Evolutionary conservation across 148 eudicot species (phyloP), one percentile per base, ranked within the genome.

Genomic region (Chenopodium quinoa): DNA sequence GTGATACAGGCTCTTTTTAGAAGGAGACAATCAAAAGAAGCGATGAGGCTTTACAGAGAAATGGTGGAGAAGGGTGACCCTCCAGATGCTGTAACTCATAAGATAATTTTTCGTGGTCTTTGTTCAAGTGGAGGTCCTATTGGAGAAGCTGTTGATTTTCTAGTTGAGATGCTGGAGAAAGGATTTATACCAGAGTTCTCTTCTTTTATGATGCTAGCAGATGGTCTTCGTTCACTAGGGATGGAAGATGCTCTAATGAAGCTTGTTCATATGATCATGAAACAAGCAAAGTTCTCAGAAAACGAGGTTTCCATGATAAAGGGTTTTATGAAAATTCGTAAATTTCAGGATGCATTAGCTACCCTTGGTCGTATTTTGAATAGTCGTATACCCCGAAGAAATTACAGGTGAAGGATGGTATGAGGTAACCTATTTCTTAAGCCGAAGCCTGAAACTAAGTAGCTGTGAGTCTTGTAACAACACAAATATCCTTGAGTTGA

Each of bases 101-200:
- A 87, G 87, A 86, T 89, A 67, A 92, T 89, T 46, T 92, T 94
- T n/a, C 90, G 90, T 20, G 99, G 99, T 81, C 94, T 96, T 73
- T 96, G 98, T 80, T 91, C 89, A 69, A 84, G 98, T 44, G 99
- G 99, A 75, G 97, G 99, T 27, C 95, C 98, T 1, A 92, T 96
- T 22, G 87, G 90, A 78, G 98, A 96, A 85, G 99, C 99, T 75
- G 93, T 96, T 10, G 95, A 93, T 81, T 92, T 93, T 77, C 79
- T 87, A 25, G 80, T 80, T 44, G 99, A 94, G 89, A 88, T 93
- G 95, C 81, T 89, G 20, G 95, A 89, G 65, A 92, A 84, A 70
- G 97, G 98, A 20, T 83, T 75, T 60, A 20, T 89, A 22, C 99
- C 99, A 0, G 99, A 96, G 62, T 85, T 87, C 80, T 81, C 92